Evolutionary conservation across 441 rosid genomes (phyloP), one percentile per base, ranked within the genome.

Genomic region (Pelargonium citronellum): DNA sequence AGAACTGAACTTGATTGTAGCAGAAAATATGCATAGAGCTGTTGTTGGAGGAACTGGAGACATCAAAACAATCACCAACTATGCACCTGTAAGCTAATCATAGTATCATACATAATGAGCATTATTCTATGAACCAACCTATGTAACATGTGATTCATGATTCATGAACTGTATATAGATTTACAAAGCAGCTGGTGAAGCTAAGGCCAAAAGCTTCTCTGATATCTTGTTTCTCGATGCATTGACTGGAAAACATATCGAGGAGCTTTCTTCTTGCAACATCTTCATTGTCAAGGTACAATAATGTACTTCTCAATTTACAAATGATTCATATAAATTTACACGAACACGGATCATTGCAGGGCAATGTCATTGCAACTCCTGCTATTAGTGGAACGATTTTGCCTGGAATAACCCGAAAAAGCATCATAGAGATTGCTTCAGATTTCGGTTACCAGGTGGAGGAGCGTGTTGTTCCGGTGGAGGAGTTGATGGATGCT

Each of bases 181-280:
- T 27, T 62, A 64, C 64, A 15, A 70, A 7, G 67, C 78, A 51
- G 20, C 71, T n/a, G 37, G 16, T 67, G 43, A 68, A 49, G 74
- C 71, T 17, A 75, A 61, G 68, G 71, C 66, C 10, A 47, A 67
- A 60, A 74, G 78, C 46, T 75, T 75, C 74, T 75, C 71, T 6
- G 74, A 75, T 16, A 74, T 75, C 67, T 15, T 70, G 22, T 75
- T 70, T 47, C 71, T 70, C 10, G 78, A 75, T 61, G 74, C 74
- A 10, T 30, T 55, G 12, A 70, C 74, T 11, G 78, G 74, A 62
- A 75, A 70, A 55, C 67, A 67, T 27, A 27, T 75, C 4, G 78
- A 75, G 16, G 78, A 75, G 74, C 68, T 67, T 15, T 75, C 74
- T 30, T 44, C 78, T 0, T 75, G 71, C 37, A 75, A 75, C 71